Percentiles rank a stretch among this genome's conserved stretches.
Conservation (phyloP, 163 green algal genomes). For the Scenedesmus sp. region DNA sequence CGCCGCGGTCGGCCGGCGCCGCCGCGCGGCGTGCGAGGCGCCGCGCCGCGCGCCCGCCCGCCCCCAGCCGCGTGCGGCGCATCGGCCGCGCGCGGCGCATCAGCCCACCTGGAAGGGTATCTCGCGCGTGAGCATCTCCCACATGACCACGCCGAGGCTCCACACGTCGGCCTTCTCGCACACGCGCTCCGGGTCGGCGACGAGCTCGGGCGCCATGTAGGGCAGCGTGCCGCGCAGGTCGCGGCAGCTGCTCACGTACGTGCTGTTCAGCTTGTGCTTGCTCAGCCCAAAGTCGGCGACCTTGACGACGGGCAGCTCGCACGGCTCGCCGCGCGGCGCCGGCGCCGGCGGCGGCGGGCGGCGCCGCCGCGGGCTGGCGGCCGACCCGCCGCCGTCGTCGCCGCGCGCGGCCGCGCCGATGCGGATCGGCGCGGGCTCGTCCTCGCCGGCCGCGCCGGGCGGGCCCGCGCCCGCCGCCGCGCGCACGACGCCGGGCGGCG, state of each 20-base stretch:
- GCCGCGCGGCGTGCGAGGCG: too few species aligned
- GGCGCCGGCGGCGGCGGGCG: too few species aligned
- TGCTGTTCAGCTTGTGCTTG: constrained; percentile 81
- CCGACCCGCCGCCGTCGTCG: background rate
- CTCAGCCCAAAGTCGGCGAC: constrained; percentile 85
- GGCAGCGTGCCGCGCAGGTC: constrained; percentile 86
- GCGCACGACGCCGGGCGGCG: constrained; percentile 26
- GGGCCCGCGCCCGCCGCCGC: constrained; percentile 24
- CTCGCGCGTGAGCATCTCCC: constrained; percentile 85
- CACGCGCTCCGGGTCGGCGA: constrained; percentile 73
- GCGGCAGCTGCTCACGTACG: constrained; percentile 76
- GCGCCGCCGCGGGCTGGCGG: too few species aligned
- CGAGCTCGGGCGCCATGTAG: constrained; percentile 91
- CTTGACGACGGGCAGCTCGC: constrained; percentile 62
- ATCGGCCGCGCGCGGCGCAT: too few species aligned
- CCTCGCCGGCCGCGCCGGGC: background rate
- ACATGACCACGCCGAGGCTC: constrained; percentile 84
- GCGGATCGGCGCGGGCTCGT: too few species aligned
- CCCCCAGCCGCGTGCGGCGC: too few species aligned
- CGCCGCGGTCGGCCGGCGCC: too few species aligned
- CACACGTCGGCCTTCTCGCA: constrained; percentile 82
- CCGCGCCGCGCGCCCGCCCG: too few species aligned
- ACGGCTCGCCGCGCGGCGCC: background rate
- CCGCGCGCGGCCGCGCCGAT: too few species aligned
- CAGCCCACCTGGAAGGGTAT: constrained; percentile 64